A percentile compares a stretch with the other conserved stretches of the same genome.
Conservation (phyloP, 1,284 basidiomycete species). For the Cryptococcus sp. region DNA sequence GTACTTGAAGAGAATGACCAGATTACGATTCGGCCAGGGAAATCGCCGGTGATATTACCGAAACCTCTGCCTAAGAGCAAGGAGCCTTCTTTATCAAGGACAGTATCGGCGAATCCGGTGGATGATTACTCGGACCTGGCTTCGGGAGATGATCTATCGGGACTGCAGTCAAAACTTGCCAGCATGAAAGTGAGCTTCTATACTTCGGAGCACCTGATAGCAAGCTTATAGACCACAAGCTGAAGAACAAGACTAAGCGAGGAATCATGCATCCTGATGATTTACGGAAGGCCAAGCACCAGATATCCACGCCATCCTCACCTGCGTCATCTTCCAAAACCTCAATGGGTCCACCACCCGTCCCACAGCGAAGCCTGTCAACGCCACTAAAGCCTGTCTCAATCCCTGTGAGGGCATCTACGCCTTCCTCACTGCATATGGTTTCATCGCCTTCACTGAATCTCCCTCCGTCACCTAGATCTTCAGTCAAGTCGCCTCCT, state of each 20-base stretch:
- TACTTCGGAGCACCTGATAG: not conserved
- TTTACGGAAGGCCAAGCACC: constrained; percentile 47
- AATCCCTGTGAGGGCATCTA: not conserved
- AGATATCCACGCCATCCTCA: constrained; percentile 53
- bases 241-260: constrained; percentile 62
- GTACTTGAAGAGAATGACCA: not conserved
- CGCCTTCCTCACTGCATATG: constrained; percentile 3
- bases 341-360: not conserved
- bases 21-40: constrained; percentile 4
- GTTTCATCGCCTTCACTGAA: constrained; percentile 2
- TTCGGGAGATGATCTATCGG: constrained; percentile 60
- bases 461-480: not conserved
- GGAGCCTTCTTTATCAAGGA: not conserved
- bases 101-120: constrained; percentile 2
- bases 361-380: constrained; percentile 1
- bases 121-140: constrained; percentile 88
- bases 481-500: constrained; percentile 25
- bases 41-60: not conserved
- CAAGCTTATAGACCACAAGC: constrained; percentile 13
- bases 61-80: no score
- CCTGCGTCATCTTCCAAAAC: not conserved
- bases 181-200: constrained; percentile 63
- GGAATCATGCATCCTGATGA: constrained; percentile 84
- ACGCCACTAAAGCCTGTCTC: constrained; percentile 1
- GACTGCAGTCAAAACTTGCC: constrained; percentile 68